Evolutionary conservation across 257 asterid species (phyloP).

Genomic region (Haberlea rhodopensis): DNA sequence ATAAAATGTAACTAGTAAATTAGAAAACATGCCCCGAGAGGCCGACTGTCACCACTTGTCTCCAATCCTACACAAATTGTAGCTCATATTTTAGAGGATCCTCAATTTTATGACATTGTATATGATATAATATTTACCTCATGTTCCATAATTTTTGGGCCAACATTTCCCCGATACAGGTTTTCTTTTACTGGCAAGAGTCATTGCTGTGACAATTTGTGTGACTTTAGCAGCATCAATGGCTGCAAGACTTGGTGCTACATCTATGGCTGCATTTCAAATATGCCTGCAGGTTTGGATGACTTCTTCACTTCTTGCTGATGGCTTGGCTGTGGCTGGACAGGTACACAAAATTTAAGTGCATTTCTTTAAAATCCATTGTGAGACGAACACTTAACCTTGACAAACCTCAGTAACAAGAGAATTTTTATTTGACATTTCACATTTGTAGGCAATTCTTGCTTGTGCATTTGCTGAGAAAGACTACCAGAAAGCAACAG

Average conservation of each 20-base stretch:
- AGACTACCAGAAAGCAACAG: constrained; percentile 74
- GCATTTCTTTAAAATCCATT: not conserved
- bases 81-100: not conserved
- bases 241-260: constrained; percentile 89
- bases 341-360: constrained; percentile 47
- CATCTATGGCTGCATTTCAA: constrained; percentile 92
- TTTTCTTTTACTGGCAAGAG: constrained; percentile 63
- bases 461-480: constrained; percentile 97
- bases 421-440: too few relatives aligned
- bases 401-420: not conserved
- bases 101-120: not conserved
- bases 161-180: constrained; percentile 37
- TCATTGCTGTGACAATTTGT: constrained; percentile 82
- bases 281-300: constrained; percentile 92
- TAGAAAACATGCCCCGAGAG: not conserved
- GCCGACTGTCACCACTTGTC: not conserved
- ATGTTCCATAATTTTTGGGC: not conserved
- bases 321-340: constrained; percentile 98
- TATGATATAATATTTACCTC: too few relatives aligned
- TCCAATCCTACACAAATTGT: not conserved
- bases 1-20: too few relatives aligned
- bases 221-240: constrained; percentile 83
- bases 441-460: constrained; percentile 67
- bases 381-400: not conserved
- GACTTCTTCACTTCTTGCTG: constrained; percentile 91